Base-by-base conservation (phyloP, 345 rosid species). In the Salix viminalis region DNA sequence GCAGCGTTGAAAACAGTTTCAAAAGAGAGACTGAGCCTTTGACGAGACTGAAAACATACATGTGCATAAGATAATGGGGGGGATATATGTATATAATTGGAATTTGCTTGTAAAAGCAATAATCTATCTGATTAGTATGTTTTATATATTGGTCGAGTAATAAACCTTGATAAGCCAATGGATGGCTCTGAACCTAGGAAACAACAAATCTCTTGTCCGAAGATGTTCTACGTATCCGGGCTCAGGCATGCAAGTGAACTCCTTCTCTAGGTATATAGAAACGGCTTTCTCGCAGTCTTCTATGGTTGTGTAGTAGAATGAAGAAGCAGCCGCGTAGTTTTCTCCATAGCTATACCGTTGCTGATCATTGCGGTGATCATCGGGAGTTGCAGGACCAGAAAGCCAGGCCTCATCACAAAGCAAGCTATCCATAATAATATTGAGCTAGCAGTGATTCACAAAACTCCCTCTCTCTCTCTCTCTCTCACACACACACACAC, bases 401-500 rank as follows among this genome's bases (percentile, higher is more conserved):
- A 84, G 86, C 88, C 85, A 87, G 16, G 50, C 75, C 80, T 88
- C 91, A 71, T 88, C 86, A 67, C 90, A 88, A 52, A 86, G 84
- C 84, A 88, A 83, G 42, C 44, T 75, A 62, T 86, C 88, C 87
- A 82, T 82, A 41, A 82, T 82, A 41, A 26, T 11, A 26, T 23
- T 21, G 30, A 37, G 14, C 4, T 28, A 6, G 37, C 37, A 34
- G 14, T 41, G 44, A 41, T 41, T 10, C 44, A 41, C 4, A 41
- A 10, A 3, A 2, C 14, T 10, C 44, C 12, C 44, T 41, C 13
- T 10, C 13, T 9, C 11, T 2, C 32, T 30, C 32, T 30, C 32
- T 30, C 32, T 2, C 32, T 0, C 32, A 3, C 32, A 3, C 32
- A 30, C 32, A 30, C 32, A 30, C 32, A 30, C 4, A 30, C 32